phyloP scores from a whole-genome alignment of 2,329 filamentous ascomycete genomes.

The Cercospora sp. region DNA sequence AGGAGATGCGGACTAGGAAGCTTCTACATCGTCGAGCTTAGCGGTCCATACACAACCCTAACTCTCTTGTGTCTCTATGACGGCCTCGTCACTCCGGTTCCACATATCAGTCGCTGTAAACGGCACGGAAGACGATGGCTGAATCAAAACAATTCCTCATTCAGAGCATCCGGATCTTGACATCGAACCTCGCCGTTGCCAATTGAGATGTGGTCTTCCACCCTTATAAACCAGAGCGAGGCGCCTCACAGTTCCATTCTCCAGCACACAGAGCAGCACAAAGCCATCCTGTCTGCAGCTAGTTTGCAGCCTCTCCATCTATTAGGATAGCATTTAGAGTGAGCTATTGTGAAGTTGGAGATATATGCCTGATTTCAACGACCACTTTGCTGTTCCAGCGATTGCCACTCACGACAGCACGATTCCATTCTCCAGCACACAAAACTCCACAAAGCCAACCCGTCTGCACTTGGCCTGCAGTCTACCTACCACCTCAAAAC shows the following conservation, averaged over 20 bases:
- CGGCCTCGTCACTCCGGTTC: neutral
- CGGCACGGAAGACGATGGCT: neutral
- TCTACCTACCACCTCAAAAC: neutral
- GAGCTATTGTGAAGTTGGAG: neutral
- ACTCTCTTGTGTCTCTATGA: neutral
- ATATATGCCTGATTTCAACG: neutral
- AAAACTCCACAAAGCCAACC: neutral
- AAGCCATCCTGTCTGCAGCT: neutral
- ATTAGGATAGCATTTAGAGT: neutral
- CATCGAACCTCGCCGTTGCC: no score
- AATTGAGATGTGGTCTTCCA: neutral
- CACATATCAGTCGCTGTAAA: neutral
- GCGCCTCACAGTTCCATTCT: neutral
- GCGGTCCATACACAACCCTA: neutral
- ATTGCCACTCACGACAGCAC: neutral
- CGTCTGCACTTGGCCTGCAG: neutral
- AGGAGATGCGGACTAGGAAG: no score
- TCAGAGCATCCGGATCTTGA: neutral
- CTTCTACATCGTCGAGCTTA: no score
- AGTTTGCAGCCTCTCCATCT: neutral
- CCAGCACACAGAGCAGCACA: neutral
- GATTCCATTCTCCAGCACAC: neutral
- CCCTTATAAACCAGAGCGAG: neutral
- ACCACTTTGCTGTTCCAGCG: neutral
- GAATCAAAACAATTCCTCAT: neutral